These are phyloP conservation scores for Epichloe elymi DNA, from an alignment of 2,329 filamentous ascomycete species.

Conservation along the genomic window DNA sequence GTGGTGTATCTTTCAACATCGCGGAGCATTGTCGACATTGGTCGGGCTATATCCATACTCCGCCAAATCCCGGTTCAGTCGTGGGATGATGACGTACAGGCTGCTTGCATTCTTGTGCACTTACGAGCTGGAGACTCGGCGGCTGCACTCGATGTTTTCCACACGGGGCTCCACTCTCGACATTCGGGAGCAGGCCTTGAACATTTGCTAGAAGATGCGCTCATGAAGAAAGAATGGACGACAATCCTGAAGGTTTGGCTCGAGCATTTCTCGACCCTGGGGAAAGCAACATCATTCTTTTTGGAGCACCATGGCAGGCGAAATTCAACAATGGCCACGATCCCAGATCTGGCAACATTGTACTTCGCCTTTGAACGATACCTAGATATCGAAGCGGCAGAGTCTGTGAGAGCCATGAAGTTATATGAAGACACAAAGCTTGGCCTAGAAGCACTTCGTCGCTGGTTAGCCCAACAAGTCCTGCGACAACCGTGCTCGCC, in stretches of 20 bases:
- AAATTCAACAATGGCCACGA: constrained; percentile 12
- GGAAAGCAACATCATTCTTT: neutral
- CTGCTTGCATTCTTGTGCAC: constrained; percentile 28
- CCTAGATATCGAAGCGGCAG: constrained; percentile 15
- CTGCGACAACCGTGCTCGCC: constrained; percentile 22
- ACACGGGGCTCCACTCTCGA: constrained; percentile 20
- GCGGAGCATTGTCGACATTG: constrained; percentile 28
- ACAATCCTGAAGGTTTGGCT: constrained; percentile 24
- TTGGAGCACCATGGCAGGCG: no score
- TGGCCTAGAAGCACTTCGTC: constrained; percentile 17
- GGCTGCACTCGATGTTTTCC: constrained; percentile 28
- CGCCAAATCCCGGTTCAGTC: constrained; percentile 19
- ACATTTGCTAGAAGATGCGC: constrained; percentile 27
- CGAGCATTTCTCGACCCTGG: constrained; percentile 15
- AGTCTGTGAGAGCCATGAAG: constrained; percentile 12
- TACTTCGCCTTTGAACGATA: constrained; percentile 23
- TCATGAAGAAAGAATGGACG: constrained; percentile 25
- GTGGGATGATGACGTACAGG: constrained; percentile 29
- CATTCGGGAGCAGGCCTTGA: constrained; percentile 28
- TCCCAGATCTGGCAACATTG: constrained; percentile 17
- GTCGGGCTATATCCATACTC: constrained; percentile 33
- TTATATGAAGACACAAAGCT: constrained; percentile 9
- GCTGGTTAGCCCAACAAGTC: constrained; percentile 18
- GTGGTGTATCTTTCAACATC: constrained; percentile 31
- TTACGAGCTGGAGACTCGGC: constrained; percentile 25